Evolutionary conservation across 1,284 basidiomycete genomes (phyloP).

Genomic region (Ustilago cynodontis): DNA sequence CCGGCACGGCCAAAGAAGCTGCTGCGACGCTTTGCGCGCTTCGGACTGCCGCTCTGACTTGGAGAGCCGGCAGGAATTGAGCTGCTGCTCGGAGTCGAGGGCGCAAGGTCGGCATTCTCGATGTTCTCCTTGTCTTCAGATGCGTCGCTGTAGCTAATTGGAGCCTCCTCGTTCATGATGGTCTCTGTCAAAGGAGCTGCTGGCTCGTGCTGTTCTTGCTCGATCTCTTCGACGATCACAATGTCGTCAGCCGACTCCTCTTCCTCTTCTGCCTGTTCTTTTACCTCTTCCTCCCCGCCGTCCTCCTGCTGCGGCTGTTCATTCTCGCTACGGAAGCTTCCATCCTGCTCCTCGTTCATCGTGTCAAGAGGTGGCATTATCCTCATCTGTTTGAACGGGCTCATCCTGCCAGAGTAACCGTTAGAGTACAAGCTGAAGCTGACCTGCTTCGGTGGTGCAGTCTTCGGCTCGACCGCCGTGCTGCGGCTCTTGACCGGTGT

Average conservation of each 20-base stretch:
- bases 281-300: background rate
- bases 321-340: constrained; percentile 31
- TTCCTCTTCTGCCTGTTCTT: background rate
- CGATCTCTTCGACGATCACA: constrained; percentile 44
- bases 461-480: constrained; percentile 24
- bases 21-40: constrained; percentile 51
- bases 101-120: background rate
- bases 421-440: constrained; percentile 42
- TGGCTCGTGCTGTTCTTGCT: constrained; percentile 17
- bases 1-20: constrained; percentile 57
- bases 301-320: constrained; percentile 9
- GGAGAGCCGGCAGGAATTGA: constrained; percentile 17
- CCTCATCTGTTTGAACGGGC: constrained; percentile 53
- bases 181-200: background rate
- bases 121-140: constrained; percentile 24
- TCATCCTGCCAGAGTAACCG: constrained; percentile 28
- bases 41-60: constrained; percentile 41
- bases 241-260: constrained; percentile 38
- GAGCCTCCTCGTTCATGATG: background rate
- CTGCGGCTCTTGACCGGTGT: constrained; percentile 37
- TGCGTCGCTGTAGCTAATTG: background rate
- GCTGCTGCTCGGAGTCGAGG: constrained; percentile 8
- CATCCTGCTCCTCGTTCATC: constrained; percentile 49
- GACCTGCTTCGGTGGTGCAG: constrained; percentile 51
- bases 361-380: constrained; percentile 47